phyloP scores from a whole-genome alignment of 257 asterid species.

The Leonotis leonurus region DNA sequence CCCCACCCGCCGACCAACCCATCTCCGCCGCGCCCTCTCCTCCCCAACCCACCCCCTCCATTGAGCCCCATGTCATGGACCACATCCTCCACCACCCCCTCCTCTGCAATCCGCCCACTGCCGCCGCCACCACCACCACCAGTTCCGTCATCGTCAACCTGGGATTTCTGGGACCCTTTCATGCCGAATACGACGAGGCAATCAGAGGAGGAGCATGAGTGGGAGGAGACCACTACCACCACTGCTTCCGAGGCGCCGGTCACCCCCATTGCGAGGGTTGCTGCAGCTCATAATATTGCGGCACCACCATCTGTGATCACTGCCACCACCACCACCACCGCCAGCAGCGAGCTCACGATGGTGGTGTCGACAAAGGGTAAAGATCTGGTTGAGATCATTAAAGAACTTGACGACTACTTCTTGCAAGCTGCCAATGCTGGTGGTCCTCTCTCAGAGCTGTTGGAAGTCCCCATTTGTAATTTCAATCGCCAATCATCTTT shows the following conservation, averaged over 20 bases:
- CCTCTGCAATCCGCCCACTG: constrained; percentile 48
- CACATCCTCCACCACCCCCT: constrained; percentile 42
- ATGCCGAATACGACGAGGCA: constrained; percentile 65
- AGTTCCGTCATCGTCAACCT: constrained; percentile 39
- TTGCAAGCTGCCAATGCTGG: constrained; percentile 85
- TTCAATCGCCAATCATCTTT: constrained; percentile 53
- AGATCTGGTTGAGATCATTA: constrained; percentile 74
- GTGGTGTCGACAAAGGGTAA: constrained; percentile 74
- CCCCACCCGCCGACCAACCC: constrained; percentile 22
- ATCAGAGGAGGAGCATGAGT: constrained; percentile 65
- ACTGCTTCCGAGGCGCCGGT: constrained; percentile 47
- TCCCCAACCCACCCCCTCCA: constrained; percentile 50
- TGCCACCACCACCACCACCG: constrained; percentile 39
- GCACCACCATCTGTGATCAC: constrained; percentile 61
- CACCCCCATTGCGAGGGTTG: constrained; percentile 34
- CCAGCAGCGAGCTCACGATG: constrained; percentile 63
- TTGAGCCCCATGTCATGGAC: constrained; percentile 66
- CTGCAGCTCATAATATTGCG: constrained; percentile 42
- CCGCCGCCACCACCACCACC: constrained; percentile 86
- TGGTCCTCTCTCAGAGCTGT: constrained; percentile 56
- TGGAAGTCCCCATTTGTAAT: constrained; percentile 66
- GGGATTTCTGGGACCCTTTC: constrained; percentile 99
- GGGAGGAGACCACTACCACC: constrained; percentile 54
- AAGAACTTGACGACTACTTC: constrained; percentile 83
- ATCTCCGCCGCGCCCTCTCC: constrained; percentile 20